Base-by-base conservation (phyloP, 441 rosid species). In the Geranium incanum region DNA sequence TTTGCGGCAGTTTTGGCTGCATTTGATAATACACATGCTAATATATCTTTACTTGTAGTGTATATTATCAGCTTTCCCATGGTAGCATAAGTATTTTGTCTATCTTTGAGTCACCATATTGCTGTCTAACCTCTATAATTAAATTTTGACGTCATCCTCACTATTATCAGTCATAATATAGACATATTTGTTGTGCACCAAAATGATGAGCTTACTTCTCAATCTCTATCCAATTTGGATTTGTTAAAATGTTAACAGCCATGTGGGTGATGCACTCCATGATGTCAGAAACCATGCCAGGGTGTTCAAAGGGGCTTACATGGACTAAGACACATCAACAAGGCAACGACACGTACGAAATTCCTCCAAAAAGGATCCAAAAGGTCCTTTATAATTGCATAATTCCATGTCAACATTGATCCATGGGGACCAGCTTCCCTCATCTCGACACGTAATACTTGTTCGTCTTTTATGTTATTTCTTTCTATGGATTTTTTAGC, bases 331-430 rank as follows among this genome's bases (percentile, higher is more conserved):
- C 11, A 36, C 36, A 60, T 60, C 36, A 60, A 21, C 66, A 19
- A 60, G 66, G 66, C 36, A 60, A 60, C 23, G 66, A 60, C 66
- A 21, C 66, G 66, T 15, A 60, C 2, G 21, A 21, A 60, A 21
- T 19, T 60, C 33, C 66, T 21, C 5, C 28, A 3, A 60, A 60
- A 60, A 60, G 12, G 66, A 60, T 60, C 66, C 66, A 60, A 60
- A 60, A 60, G 66, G 21, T 60, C 66, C 66, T 60, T 60, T 60
- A 60, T 60, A 60, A 21, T 60, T 60, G 66, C 64, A 19, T 59
- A 59, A 59, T 59, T 60, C 66, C 66, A 60, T 60, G 66, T 60
- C 66, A 60, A 60, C 66, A 60, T 60, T 60, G 36, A 60, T 60
- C 66, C 36, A 60, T 60, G 66, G 66, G 66, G 66, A 60, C 66